These are phyloP conservation scores for Raphanus sativus DNA, from an alignment of 345 rosid species.

Conservation along the genomic window DNA sequence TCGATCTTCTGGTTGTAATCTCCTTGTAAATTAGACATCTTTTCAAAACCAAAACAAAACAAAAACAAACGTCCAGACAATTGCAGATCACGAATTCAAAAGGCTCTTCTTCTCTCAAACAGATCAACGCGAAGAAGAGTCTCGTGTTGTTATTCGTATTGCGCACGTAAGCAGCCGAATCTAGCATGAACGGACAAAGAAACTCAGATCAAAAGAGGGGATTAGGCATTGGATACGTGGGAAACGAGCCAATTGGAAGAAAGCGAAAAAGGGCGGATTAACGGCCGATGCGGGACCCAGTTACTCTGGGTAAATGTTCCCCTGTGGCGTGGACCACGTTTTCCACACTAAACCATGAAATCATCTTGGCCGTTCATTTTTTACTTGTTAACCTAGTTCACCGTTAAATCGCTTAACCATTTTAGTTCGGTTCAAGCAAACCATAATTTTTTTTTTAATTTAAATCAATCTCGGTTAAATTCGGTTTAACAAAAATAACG, in stretches of 20 bases:
- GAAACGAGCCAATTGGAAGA: background rate
- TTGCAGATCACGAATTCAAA: slow-evolving; percentile 21
- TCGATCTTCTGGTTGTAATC: slow-evolving; percentile 84
- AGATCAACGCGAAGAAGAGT: slow-evolving; percentile 27
- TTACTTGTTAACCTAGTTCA: background rate
- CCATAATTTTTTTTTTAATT: too few relatives aligned
- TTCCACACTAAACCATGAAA: background rate
- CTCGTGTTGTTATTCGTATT: slow-evolving; percentile 12
- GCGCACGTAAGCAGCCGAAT: slow-evolving; percentile 5
- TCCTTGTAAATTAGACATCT: slow-evolving; percentile 68
- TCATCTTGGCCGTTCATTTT: slow-evolving; percentile 22
- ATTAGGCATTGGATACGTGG: too few relatives aligned
- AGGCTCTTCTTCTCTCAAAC: background rate
- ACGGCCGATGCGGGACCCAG: slow-evolving; percentile 61
- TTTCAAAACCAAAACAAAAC: too few relatives aligned
- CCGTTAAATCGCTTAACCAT: slow-evolving; percentile 14
- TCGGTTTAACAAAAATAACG: background rate
- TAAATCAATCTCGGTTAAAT: background rate
- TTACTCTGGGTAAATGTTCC: slow-evolving; percentile 22
- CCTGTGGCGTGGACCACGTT: background rate
- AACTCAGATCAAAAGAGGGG: slow-evolving; percentile 19
- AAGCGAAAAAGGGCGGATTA: slow-evolving; percentile 34
- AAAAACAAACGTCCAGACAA: too few relatives aligned
- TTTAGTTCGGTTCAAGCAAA: background rate
- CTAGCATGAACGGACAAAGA: slow-evolving; percentile 25